phyloP scores from a whole-genome alignment of 2,329 filamentous ascomycete genomes.

The Colletotrichum camelliae region DNA sequence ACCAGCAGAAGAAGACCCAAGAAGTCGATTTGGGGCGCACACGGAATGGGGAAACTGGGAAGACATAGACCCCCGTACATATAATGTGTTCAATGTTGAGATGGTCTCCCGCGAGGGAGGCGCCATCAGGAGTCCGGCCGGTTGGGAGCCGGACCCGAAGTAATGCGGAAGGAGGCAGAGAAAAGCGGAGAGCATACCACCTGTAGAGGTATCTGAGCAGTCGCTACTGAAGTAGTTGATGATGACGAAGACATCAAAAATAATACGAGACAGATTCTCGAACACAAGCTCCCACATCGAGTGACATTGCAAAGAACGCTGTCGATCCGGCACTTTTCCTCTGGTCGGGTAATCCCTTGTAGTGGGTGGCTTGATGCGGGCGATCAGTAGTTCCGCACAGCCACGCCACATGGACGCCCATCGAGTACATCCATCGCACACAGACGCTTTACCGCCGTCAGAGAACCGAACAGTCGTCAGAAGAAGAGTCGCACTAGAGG shows the following conservation, averaged over 20 bases:
- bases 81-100: conserved; percentile 21
- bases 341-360: neutral
- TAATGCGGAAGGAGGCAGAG: conserved; percentile 13
- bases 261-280: conserved; percentile 6
- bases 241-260: neutral
- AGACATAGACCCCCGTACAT: conserved; percentile 20
- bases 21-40: conserved; percentile 2
- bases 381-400: neutral
- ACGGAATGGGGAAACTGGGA: neutral
- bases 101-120: neutral
- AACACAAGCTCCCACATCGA: too few species aligned
- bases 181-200: conserved; percentile 11
- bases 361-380: neutral
- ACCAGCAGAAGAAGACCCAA: conserved; percentile 12
- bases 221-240: conserved; percentile 25
- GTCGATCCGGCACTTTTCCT: neutral
- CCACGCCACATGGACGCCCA: neutral
- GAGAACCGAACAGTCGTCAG: neutral
- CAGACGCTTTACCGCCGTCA: neutral
- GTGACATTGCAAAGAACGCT: neutral
- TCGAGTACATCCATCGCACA: neutral
- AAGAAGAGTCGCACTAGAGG: neutral
- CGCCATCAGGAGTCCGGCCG: neutral
- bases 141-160: conserved; percentile 10
- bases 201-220: conserved; percentile 22